Evolutionary conservation across 441 rosid species (phyloP), one percentile per base, ranked within the genome.

Genomic region (Metrosideros polymorpha): DNA sequence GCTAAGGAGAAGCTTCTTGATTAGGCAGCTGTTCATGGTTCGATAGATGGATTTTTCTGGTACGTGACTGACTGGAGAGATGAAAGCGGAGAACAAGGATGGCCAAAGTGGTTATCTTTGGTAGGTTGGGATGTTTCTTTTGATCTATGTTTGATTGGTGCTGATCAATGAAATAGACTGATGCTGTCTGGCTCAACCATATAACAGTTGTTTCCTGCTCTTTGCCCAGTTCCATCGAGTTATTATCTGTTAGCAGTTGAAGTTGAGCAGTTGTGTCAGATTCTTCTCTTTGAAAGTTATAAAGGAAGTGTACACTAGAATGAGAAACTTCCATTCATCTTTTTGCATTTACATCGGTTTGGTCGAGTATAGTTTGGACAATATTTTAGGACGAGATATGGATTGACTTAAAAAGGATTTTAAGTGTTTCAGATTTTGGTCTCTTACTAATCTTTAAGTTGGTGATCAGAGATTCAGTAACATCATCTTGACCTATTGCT

Each of bases 141-240:
- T 53, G 63, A 83, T 89, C 84, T 61, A 85, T 84, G 27, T 85
- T 83, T 59, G 77, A 87, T 85, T 84, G 17, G 49, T 83, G 59
- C 49, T 32, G 86, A 84, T 84, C 53, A 75, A 88, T 53, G 89
- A 84, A 84, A 82, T 89, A 83, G 89, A 85, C 79, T 83, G 85
- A 86, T 86, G 84, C 84, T 32, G 32, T 71, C 79, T 39, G 47
- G 79, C 47, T 71, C 47, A 83, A 83, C 45, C 84, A 32, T 30
- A 18, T 19, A 52, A 14, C 45, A 7, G 84, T 83, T 51, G 27
- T 52, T 45, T 45, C 57, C 45, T 12, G 49, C 57, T 32, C 84
- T 52, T 50, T 39, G 53, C 84, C 59, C 42, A 49, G 59, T 24
- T 51, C 43, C 56, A 30, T 82, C 57, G 14, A 39, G 53, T 50